These are phyloP conservation scores for Sugiyamaella marilandica DNA, from an alignment of 805 yeast genomes.

Conservation along the genomic window DNA sequence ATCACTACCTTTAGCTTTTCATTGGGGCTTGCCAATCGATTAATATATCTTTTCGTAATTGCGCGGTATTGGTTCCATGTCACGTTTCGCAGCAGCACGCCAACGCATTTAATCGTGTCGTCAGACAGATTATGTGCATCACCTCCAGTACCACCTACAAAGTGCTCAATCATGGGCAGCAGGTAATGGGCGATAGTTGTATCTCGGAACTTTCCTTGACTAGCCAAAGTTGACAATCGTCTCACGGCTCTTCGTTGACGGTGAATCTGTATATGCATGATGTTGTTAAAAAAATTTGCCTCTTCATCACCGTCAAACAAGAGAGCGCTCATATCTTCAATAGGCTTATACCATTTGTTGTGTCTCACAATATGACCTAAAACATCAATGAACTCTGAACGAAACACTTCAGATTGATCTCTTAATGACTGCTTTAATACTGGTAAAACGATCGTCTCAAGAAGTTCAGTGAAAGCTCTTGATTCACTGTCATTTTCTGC, in stretches of 20 bases:
- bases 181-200: slow-evolving; percentile 70
- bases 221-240: slow-evolving; percentile 49
- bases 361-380: slow-evolving; percentile 55
- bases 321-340: slow-evolving; percentile 63
- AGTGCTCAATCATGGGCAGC: slow-evolving; percentile 80
- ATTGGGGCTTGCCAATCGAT: slow-evolving; percentile 42
- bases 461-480: slow-evolving; percentile 35
- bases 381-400: slow-evolving; percentile 65
- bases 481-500: slow-evolving; percentile 21
- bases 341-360: slow-evolving; percentile 41
- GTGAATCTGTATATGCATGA: slow-evolving; percentile 77
- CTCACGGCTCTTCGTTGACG: slow-evolving; percentile 82
- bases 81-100: slow-evolving; percentile 50
- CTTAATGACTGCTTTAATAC: slow-evolving; percentile 63
- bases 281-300: slow-evolving; percentile 70
- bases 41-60: slow-evolving; percentile 61
- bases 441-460: slow-evolving; percentile 59
- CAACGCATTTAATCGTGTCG: slow-evolving; percentile 55
- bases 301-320: slow-evolving; percentile 70
- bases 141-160: slow-evolving; percentile 49
- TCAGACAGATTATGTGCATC: slow-evolving; percentile 36
- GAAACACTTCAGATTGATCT: slow-evolving; percentile 52
- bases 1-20: slow-evolving; percentile 54
- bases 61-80: slow-evolving; percentile 81
- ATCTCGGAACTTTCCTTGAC: slow-evolving; percentile 40